Evolutionary conservation across 495 filamentous ascomycete species (phyloP), one percentile per base, ranked within the genome.

Genomic region (Penicillium pancosmium): DNA sequence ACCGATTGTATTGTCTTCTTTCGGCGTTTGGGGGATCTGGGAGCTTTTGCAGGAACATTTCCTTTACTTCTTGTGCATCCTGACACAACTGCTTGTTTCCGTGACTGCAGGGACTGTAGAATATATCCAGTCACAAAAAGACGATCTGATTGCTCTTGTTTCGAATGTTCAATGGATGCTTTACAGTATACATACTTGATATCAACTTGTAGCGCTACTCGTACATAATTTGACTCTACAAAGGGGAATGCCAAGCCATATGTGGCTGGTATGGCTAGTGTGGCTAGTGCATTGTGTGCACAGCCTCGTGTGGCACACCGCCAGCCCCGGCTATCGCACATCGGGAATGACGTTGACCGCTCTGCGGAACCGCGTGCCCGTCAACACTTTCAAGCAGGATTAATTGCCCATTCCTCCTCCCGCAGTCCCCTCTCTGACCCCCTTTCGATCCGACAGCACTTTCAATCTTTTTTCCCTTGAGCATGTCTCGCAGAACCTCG

Each of bases 11-110:
- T 66, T 78, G 71, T 76, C 73, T 77, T 73, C 66, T 78, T 77
- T 73, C 62, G 77, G 77, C 77, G 77, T 80, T 79, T 70, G 75
- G 76, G 78, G 75, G 76, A 79, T 69, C 69, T 60, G 76, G 77
- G 74, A 77, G 73, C 73, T 76, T 65, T 70, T 76, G 65, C 73
- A 75, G 72, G 73, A 75, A 75, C 59, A 69, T 68, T 66, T 72
- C 68, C 66, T 71, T 70, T 71, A 70, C 67, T 73, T 73, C 63
- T 75, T 76, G 73, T 74, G 71, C 71, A 70, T 73, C 68, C 69
- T 71, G 67, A 65, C 62, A 67, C 66, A 74, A 68, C 67, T 70
- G 66, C 65, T 72, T 69, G 64, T 63, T 70, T 69, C 52, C 63
- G 52, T 66, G 60, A 59, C 59, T 64, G 60, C 63, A 73, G 61